Conservation (phyloP, 352 stramenopile genomes). For the Phytophthora pistaciae region DNA sequence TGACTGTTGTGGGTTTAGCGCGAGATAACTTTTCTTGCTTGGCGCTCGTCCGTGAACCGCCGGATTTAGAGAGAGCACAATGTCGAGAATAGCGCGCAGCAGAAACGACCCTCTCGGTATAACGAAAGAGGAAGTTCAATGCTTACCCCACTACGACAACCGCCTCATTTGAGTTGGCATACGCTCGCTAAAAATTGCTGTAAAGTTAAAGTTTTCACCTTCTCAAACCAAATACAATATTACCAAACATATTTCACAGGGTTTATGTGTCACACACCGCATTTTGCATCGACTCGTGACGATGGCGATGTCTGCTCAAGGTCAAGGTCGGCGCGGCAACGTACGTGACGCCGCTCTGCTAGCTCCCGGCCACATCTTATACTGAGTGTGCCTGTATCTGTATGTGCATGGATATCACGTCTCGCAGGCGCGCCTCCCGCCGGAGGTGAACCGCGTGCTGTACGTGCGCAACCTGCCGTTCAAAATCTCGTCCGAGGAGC, state of each 20-base stretch:
- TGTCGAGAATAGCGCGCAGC: slow-evolving; percentile 1
- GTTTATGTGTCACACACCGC: not conserved
- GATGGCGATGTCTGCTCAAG: slow-evolving; percentile 59
- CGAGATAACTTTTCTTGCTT: not conserved
- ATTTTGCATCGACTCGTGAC: not conserved
- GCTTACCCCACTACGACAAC: not conserved
- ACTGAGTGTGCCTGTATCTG: not conserved
- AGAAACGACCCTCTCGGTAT: not conserved
- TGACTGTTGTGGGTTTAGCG: not conserved
- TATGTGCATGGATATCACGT: not conserved
- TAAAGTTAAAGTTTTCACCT: not conserved
- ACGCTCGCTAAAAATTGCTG: too few species aligned
- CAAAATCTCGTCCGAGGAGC: slow-evolving; percentile 98
- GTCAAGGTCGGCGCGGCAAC: slow-evolving; percentile 69
- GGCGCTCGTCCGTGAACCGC: not conserved
- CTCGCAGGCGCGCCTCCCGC: slow-evolving; percentile 90
- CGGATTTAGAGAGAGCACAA: not conserved
- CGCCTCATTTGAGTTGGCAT: not conserved
- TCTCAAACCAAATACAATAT: not conserved
- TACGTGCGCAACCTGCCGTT: slow-evolving; percentile 99
- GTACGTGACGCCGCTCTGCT: slow-evolving; percentile 37
- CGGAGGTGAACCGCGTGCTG: slow-evolving; percentile 98
- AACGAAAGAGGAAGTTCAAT: too few species aligned
- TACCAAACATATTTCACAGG: not conserved
- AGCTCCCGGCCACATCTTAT: not conserved